Evolutionary conservation across 1,284 basidiomycete genomes (phyloP), one percentile per base, ranked within the genome.

Genomic region (Apiotrichum veenhuisii): DNA sequence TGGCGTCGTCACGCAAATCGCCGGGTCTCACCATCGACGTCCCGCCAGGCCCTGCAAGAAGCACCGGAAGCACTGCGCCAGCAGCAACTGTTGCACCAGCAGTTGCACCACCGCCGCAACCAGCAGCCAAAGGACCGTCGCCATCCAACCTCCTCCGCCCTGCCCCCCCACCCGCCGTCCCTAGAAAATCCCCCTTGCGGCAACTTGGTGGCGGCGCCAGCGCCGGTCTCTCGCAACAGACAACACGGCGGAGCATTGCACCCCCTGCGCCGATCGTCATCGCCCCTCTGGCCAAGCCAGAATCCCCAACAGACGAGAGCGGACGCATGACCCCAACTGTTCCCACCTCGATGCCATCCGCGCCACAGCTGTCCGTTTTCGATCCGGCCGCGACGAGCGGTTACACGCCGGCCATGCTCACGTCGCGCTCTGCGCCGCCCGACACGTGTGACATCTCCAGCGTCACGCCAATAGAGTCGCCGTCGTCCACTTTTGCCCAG

Each of bases 151-250:
- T n/a, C 9, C 42, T 48, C 5, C 44, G 44, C 18, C 52, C 55
- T 23, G 65, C 69, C 5, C n/a, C n/a, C n/a, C 67, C 64, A 42
- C 75, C 75, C 7, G 70, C 74, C 18, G 57, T 77, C 1, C 76
- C 76, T 5, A 67, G 67, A 4, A 72, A 72, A 54, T 72, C 64
- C 45, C 76, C 76, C 0, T 46, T 76, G 17, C 64, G 74, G 10
- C 53, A 62, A 4, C 44, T 54, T 12, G 46, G 46, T 23, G 22
- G 15, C 46, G 20, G 10, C 20, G 22, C 18, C 46, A 11, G 10
- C 20, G 22, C 18, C 45, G 45, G n/a, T 42, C 41, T 12, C 41
- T 22, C 41, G 5, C 30, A 30, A 30, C 41, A 22, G 27, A n/a
- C 23, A 17, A 12, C 45, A 22, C 30, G 23, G 30, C 30, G 15